These are phyloP conservation scores for Lasiodiplodia sp. DNA, from an alignment of 2,329 filamentous ascomycete genomes.

Conservation along the genomic window DNA sequence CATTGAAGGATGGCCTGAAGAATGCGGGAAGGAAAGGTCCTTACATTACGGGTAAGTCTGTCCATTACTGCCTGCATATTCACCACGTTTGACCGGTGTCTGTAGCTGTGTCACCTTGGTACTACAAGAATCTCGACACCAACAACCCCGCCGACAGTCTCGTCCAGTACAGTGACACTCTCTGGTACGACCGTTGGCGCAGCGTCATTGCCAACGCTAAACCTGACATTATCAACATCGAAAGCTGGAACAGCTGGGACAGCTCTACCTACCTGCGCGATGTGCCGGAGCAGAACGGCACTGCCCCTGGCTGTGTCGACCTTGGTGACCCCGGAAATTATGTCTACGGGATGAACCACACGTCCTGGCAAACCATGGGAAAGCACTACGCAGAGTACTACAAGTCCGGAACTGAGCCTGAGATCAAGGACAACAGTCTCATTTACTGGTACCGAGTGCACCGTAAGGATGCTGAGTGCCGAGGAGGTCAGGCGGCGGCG, in stretches of 20 bases:
- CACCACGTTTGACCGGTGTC: constrained; percentile 25
- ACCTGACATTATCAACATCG: constrained; percentile 49
- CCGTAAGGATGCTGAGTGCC: constrained; percentile 43
- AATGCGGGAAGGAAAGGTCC: constrained; percentile 44
- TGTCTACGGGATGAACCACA: constrained; percentile 46
- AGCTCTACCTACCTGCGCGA: constrained; percentile 51
- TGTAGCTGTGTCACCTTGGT: constrained; percentile 49
- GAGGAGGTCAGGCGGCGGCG: constrained; percentile 39
- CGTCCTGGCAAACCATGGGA: constrained; percentile 48
- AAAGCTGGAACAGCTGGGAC: constrained; percentile 51
- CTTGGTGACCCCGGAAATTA: constrained; percentile 43
- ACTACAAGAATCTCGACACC: constrained; percentile 49
- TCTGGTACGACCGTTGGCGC: constrained; percentile 42
- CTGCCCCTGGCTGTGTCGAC: constrained; percentile 30
- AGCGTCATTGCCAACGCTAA: constrained; percentile 37
- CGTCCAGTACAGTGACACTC: constrained; percentile 48
- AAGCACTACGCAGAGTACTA: constrained; percentile 49
- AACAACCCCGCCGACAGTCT: constrained; percentile 39
- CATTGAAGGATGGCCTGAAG: constrained; percentile 44
- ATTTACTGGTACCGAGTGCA: constrained; percentile 50
- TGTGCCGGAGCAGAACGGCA: constrained; percentile 42
- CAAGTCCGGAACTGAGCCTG: constrained; percentile 43
- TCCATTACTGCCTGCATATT: not conserved
- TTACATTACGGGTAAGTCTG: constrained; percentile 48
- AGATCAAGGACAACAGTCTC: constrained; percentile 45